Evolutionary conservation across 805 yeast genomes (phyloP).

Genomic region (fission yeast (Schizosaccharomyces pombe)): ASM294v3 CU329670.1:4102501-4103000

Average conservation of each 20-base stretch:
- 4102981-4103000: too few species aligned
- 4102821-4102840: conserved; percentile 58
- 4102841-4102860: conserved; percentile 53
- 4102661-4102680: conserved; percentile 62
- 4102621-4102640: conserved; percentile 52
- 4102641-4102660: conserved; percentile 46
- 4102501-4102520: conserved; percentile 32
- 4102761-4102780: conserved; percentile 10
- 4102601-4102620: conserved; percentile 23
- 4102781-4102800: conserved; percentile 15
- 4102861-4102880: conserved; percentile 15
- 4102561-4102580: conserved; percentile 41
- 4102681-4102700: conserved; percentile 47
- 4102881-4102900: conserved; percentile 52
- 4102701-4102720: conserved; percentile 33
- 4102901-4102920: conserved; percentile 8
- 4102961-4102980: too few species aligned
- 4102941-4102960: too few species aligned
- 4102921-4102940: background rate
- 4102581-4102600: conserved; percentile 69
- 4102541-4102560: conserved; percentile 34
- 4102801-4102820: conserved; percentile 33
- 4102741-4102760: conserved; percentile 66
- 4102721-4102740: conserved; percentile 43
- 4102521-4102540: conserved; percentile 14